Evolutionary conservation across 768 basidiomycete genomes (phyloP), one percentile per base, ranked within the genome.

Genomic region (Lenzites betulinus): DNA sequence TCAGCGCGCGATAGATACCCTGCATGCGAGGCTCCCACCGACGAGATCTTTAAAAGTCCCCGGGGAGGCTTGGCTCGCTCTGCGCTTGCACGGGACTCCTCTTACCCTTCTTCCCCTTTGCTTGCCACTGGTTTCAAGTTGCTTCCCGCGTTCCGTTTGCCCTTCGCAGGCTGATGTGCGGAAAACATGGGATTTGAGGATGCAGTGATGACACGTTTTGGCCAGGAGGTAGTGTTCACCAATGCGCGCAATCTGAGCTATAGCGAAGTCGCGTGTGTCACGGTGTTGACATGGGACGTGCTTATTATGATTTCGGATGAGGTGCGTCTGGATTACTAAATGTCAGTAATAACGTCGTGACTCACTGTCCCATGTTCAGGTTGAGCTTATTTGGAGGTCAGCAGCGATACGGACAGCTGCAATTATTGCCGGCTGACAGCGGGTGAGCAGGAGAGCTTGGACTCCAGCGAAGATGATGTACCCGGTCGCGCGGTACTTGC

Each of bases 361-460:
- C 22, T 54, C 25, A 25, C 43, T 8, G n/a, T 30, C 28, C 11
- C 23, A 12, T 7, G 18, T 43, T 1, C 42, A 70, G 69, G 59
- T 69, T 4, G 67, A 70, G 18, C 51, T 61, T 38, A 66, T 70
- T 12, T 70, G 69, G 69, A 55, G 36, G 69, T 69, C 39, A 50
- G 67, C 49, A 11, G 12, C 6, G 9, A 18, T 23, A 11, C 7
- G 22, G 8, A 6, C 8, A 7, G 4, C 11, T 11, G 11, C 11
- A 11, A 33, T 4, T 33, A 11, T 5, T 11, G 30, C 6, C 30
- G 7, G 25, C 12, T 43, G 28, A 42, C 41, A 1, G 16, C 26
- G 18, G 26, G 8, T n/a, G 7, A 35, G 22, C 22, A 65, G 68
- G 12, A 60, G 62, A 50, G 26, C 25, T 4, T 69, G 69, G 69